A percentile compares a stretch with the other conserved stretches of the same genome.
Conservation (phyloP, 139 green algal species). For the Micromonas commoda region DNA sequence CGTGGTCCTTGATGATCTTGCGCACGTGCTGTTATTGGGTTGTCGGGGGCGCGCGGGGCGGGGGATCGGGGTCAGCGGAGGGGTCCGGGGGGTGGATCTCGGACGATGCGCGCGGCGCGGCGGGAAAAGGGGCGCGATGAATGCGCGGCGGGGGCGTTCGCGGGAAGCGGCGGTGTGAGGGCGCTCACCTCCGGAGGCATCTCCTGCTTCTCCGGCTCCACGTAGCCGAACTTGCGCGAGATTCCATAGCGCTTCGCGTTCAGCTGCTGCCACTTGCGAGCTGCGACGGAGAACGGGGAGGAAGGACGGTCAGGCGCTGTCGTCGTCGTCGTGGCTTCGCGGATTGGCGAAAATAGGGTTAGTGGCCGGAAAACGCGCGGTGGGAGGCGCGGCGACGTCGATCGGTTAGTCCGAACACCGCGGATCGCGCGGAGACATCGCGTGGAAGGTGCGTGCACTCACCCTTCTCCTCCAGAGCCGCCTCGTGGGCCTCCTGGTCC, state of each 20-base stretch:
- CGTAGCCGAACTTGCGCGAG: conserved; percentile 85
- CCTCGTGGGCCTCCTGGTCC: conserved; percentile 14
- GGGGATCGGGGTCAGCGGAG: neutral
- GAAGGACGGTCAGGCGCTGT: no score
- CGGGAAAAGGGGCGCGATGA: neutral
- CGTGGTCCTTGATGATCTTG: conserved; percentile 94
- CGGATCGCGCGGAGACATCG: neutral
- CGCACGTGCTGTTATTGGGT: conserved; percentile 65
- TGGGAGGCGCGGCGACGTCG: no score
- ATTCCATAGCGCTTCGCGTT: conserved; percentile 86
- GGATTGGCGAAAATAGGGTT: neutral
- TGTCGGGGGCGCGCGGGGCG: no score
- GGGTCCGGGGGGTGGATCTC: no score
- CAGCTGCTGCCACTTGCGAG: conserved; percentile 88
- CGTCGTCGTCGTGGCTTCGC: no score
- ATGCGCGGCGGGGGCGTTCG: neutral
- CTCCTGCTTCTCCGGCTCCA: conserved; percentile 89
- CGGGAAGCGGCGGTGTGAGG: no score
- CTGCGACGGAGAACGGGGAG: conserved; percentile 21
- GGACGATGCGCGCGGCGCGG: no score
- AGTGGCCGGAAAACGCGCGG: neutral
- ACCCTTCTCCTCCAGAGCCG: conserved; percentile 30
- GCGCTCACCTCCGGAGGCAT: conserved; percentile 79
- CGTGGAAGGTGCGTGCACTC: neutral
- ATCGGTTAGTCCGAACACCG: no score